These are phyloP conservation scores for Taphrina wiesneri DNA, from an alignment of 1,139 yeast species.

Conservation along the genomic window DNA sequence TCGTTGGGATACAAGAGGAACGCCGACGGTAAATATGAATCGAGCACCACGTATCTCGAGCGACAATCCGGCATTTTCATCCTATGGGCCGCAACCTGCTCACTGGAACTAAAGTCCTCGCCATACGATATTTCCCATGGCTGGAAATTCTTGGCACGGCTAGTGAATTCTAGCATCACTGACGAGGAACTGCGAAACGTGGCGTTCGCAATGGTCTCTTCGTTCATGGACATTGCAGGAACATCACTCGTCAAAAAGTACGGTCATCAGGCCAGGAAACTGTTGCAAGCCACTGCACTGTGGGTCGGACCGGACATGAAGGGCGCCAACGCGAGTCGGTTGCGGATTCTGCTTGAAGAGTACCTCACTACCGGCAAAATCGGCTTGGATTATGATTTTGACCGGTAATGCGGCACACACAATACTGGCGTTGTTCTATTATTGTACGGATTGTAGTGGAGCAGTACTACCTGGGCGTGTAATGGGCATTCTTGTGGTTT, in stretches of 20 bases:
- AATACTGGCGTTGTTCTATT: too few relatives aligned
- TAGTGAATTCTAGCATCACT: conserved; percentile 52
- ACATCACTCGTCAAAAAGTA: conserved; percentile 56
- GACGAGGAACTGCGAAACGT: conserved; percentile 57
- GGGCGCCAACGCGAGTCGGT: conserved; percentile 24
- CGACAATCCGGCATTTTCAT: conserved; percentile 82
- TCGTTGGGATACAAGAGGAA: conserved; percentile 85
- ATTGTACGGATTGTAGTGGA: too few relatives aligned
- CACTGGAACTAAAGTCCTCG: conserved; percentile 45
- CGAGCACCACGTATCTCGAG: conserved; percentile 63
- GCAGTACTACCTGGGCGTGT: too few relatives aligned
- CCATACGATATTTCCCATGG: conserved; percentile 56
- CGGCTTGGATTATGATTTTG: conserved; percentile 15
- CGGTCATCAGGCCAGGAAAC: conserved; percentile 69
- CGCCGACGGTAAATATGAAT: conserved; percentile 48
- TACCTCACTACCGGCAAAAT: conserved; percentile 3
- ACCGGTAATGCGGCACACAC: too few relatives aligned
- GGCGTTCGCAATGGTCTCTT: conserved; percentile 69
- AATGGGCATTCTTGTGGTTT: too few relatives aligned
- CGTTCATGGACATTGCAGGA: conserved; percentile 93
- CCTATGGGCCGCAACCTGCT: conserved; percentile 72
- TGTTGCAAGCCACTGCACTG: conserved; percentile 47
- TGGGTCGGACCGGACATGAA: conserved; percentile 19
- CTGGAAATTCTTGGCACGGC: conserved; percentile 75
- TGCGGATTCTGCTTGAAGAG: conserved; percentile 12